Conservation (phyloP, 2,329 filamentous ascomycete species). For the Plenodomus tracheiphilus region DNA sequence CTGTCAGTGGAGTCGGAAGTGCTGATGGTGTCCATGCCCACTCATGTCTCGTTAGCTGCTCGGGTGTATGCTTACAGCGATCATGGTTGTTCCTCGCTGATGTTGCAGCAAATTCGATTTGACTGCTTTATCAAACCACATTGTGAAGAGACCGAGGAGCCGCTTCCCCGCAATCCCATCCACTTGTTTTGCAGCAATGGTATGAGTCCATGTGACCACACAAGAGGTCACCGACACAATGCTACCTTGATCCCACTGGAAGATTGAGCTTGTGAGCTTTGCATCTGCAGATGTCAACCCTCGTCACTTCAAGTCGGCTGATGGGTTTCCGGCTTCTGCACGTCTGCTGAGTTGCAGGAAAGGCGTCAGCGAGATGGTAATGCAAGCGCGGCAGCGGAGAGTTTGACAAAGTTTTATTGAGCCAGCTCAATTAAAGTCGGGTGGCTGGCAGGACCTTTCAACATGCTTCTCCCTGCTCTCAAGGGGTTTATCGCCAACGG, state of each 20-base stretch:
- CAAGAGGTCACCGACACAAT: not conserved
- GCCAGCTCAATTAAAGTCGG: not conserved
- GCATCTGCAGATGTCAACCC: too few relatives aligned
- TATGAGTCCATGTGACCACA: not conserved
- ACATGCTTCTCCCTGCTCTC: not conserved
- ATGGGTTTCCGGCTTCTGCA: too few relatives aligned
- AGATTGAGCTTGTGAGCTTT: too few relatives aligned
- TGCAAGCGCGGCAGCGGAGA: too few relatives aligned
- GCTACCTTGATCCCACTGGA: not conserved
- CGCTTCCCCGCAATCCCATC: not conserved
- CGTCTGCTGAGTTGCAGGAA: too few relatives aligned
- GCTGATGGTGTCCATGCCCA: too few relatives aligned
- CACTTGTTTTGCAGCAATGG: not conserved
- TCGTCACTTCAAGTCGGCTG: too few relatives aligned
- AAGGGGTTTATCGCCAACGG: not conserved
- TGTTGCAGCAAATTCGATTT: not conserved
- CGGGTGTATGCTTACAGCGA: not conserved
- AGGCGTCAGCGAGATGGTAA: too few relatives aligned
- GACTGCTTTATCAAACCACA: too few relatives aligned
- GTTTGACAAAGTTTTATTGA: not conserved
- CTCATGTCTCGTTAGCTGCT: too few relatives aligned
- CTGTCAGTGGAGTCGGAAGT: too few relatives aligned
- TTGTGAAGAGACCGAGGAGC: not conserved
- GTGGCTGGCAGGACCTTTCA: not conserved
- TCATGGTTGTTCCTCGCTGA: not conserved